Evolutionary conservation across 108 stramenopile species (phyloP).

Genomic region (Bacterosira constricta): DNA sequence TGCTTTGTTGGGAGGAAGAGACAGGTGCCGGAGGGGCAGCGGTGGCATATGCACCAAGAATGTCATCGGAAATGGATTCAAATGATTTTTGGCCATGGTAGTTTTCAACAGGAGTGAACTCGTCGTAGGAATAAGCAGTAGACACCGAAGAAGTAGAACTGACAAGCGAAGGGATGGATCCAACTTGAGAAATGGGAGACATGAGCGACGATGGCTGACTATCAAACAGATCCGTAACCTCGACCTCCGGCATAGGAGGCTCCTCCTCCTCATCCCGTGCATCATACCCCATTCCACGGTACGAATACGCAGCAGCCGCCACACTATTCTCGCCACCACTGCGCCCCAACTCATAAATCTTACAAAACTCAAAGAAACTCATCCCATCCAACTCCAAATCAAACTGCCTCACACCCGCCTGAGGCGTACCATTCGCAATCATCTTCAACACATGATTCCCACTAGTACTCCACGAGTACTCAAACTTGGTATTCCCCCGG

Average conservation of each 20-base stretch:
- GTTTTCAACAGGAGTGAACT: conserved; percentile 29
- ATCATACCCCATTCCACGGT: background rate
- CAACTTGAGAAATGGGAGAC: background rate
- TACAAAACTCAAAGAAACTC: conserved; percentile 75
- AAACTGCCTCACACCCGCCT: conserved; percentile 50
- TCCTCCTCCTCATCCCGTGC: conserved; percentile 1
- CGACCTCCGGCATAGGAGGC: background rate
- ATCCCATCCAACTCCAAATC: conserved; percentile 81
- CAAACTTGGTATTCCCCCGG: conserved; percentile 62
- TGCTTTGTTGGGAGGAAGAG: background rate
- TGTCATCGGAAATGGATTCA: conserved; percentile 24
- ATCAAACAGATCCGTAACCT: background rate
- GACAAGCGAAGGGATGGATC: background rate
- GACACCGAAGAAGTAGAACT: background rate
- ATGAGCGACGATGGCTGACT: background rate
- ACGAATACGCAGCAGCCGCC: background rate
- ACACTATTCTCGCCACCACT: background rate
- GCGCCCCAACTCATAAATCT: conserved; percentile 78
- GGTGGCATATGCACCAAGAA: conserved; percentile 23
- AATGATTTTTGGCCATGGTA: conserved; percentile 17
- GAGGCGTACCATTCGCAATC: conserved; percentile 61
- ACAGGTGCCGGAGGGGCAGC: background rate
- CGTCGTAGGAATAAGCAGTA: conserved; percentile 22
- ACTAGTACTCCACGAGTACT: conserved; percentile 54
- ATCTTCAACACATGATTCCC: conserved; percentile 66